A percentile compares a stretch with the other conserved stretches of the same genome.
These are phyloP conservation scores for Lentinula boryana DNA, from an alignment of 768 basidiomycete genomes.

Conservation along the genomic window DNA sequence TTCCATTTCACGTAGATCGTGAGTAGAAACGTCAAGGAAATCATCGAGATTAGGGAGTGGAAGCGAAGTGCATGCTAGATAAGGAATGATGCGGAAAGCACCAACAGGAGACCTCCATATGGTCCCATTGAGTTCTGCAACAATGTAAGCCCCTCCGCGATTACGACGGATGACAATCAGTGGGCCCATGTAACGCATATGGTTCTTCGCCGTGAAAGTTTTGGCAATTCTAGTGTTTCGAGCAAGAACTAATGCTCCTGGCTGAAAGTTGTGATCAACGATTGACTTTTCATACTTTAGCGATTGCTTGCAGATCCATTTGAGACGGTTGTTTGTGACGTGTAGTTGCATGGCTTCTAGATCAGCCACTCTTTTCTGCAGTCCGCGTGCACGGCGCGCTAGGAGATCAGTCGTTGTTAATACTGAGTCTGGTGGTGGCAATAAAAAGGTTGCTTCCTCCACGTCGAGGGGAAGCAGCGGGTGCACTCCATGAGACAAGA, in stretches of 20 bases:
- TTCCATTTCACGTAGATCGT: not conserved
- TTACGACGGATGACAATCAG: constrained; percentile 24
- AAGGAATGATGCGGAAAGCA: constrained; percentile 22
- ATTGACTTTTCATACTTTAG: not conserved
- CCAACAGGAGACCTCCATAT: constrained; percentile 18
- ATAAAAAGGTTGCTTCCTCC: not conserved
- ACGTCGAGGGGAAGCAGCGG: not conserved
- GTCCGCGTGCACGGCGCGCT: too few species aligned
- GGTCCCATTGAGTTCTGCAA: constrained; percentile 24
- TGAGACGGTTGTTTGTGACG: constrained; percentile 12
- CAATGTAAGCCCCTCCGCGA: constrained; percentile 22
- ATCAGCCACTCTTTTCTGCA: too few species aligned
- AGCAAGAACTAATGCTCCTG: constrained; percentile 27
- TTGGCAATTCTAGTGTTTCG: constrained; percentile 26
- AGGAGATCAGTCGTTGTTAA: too few species aligned
- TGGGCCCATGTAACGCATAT: constrained; percentile 32
- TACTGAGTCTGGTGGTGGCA: not conserved
- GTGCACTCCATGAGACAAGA: not conserved
- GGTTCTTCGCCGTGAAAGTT: constrained; percentile 21
- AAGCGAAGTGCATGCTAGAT: not conserved
- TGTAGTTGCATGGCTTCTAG: too few species aligned
- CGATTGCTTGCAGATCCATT: constrained; percentile 19
- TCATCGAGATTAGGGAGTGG: not conserved
- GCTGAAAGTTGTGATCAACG: constrained; percentile 15
- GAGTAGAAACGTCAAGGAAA: not conserved